phyloP scores from a whole-genome alignment of 75 land plant species.

The Pseudotsuga menziesii region DNA sequence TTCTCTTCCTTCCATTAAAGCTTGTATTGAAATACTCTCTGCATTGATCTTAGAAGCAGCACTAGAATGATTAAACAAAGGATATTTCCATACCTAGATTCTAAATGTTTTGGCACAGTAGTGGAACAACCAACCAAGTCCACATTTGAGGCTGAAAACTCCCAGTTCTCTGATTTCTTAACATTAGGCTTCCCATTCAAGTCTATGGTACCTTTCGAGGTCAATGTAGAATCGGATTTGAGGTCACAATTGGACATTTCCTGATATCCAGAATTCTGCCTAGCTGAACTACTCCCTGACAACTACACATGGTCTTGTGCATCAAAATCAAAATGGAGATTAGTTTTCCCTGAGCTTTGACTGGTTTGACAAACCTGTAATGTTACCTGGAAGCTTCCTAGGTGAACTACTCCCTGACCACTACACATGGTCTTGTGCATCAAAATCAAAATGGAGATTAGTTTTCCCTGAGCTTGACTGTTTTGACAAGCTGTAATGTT shows the following conservation, averaged over 20 bases:
- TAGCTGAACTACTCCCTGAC: not conserved
- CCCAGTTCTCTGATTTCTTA: not conserved
- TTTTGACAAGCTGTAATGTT: conserved; percentile 14
- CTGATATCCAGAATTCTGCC: not conserved
- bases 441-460: conserved; percentile 9
- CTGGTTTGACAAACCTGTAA: conserved; percentile 1
- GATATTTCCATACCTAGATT: not conserved
- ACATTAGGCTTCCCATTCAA: not conserved
- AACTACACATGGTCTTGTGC: not conserved
- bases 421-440: not conserved
- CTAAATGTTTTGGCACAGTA: not conserved
- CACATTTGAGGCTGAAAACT: not conserved
- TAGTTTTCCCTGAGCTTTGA: conserved; percentile 15
- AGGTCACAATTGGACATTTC: not conserved
- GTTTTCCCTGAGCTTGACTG: conserved; percentile 17
- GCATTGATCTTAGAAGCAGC: not conserved
- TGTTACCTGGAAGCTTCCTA: not conserved
- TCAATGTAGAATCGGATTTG: not conserved
- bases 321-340: conserved; percentile 7
- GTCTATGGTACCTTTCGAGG: not conserved
- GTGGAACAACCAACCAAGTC: not conserved
- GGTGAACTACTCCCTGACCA: not conserved
- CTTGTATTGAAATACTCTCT: not conserved
- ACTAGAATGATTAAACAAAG: not conserved
- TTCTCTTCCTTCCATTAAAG: conserved; percentile 4